Base-by-base conservation (phyloP, 441 rosid genomes). In the Bocquillonia castaneifolia region DNA sequence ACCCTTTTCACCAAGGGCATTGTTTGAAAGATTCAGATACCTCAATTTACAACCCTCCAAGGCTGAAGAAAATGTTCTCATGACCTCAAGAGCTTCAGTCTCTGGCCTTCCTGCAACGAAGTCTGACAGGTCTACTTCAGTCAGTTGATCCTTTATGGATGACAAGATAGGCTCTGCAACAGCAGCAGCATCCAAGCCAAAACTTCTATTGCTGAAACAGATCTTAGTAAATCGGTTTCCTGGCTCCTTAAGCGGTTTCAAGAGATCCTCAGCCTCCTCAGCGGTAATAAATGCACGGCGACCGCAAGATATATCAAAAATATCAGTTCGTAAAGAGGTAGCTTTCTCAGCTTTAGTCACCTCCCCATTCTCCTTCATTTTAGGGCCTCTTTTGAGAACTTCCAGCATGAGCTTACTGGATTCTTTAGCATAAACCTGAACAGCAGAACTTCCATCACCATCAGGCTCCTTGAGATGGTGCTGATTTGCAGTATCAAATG, bases 1-100 rank as follows among this genome's bases (percentile, higher is more conserved):
- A 67, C 99, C 99, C 67, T 89, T 89, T 80, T 91, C 96, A 15
- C 99, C 97, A 77, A 93, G 74, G 34, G 97, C 97, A 79, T 93
- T 93, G 23, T 89, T 82, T 48, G 99, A 93, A 42, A 93, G 88
- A 78, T 93, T 82, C 62, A 93, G 86, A 74, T 71, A 88, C 54
- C 82, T 88, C 80, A 93, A 81, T 56, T 76, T 63, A 67, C 92
- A 72, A 48, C 95, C 96, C 77, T 83, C 84, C 58, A 93, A 73
- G 12, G 97, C 88, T 4, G 79, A 61, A 8, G 97, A 83, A 67
- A 93, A 91, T 36, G 84, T 82, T 23, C 67, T 77, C 96, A 93
- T 93, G 69, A 93, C 96, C 40, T 93, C 85, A 73, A 93, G 93
- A 77, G 99, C 97, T 82, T 89, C 99, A 28, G 72, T 80, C 83